Percentiles rank a stretch among this genome's conserved stretches.
phyloP scores from a whole-genome alignment of 306 rosid species.

The Comarum palustre region DNA sequence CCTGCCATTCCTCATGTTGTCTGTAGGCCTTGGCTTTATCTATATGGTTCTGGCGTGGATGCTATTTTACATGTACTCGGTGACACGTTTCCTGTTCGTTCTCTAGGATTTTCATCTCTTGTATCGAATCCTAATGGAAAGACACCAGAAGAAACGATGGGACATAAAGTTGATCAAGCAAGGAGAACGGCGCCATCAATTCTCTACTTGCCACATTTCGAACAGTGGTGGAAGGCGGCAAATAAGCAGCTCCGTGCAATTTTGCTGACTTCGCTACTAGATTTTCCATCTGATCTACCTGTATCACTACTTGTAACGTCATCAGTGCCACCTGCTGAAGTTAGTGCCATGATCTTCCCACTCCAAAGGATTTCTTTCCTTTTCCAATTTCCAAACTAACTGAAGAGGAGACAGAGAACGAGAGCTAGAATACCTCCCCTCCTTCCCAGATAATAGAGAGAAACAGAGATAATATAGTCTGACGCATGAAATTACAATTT shows the following conservation, averaged over 20 bases:
- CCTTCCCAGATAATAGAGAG: too few relatives aligned
- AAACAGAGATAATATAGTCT: too few relatives aligned
- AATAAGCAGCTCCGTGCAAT: conserved; percentile 91
- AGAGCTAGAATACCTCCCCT: too few relatives aligned
- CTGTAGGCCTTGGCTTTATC: conserved; percentile 81
- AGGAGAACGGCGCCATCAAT: conserved; percentile 93
- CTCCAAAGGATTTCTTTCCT: too few relatives aligned
- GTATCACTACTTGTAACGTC: conserved; percentile 78
- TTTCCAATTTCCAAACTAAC: too few relatives aligned
- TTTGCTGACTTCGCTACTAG: conserved; percentile 75
- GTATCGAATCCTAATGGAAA: conserved; percentile 96
- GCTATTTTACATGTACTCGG: conserved; percentile 82
- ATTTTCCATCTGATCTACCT: conserved; percentile 78
- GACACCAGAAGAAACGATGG: conserved; percentile 90
- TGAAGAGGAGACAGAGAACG: too few relatives aligned
- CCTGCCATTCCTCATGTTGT: conserved; percentile 80
- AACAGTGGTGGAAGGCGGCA: conserved; percentile 93
- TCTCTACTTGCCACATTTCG: conserved; percentile 82
- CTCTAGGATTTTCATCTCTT: conserved; percentile 84
- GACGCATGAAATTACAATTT: too few relatives aligned
- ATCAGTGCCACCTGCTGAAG: conserved; percentile 55
- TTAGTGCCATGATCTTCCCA: conserved; percentile 63
- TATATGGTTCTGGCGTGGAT: conserved; percentile 93
- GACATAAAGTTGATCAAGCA: conserved; percentile 92
- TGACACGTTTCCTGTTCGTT: conserved; percentile 91